Conservation (phyloP, 768 basidiomycete species). For the Tulasnella sp. region DNA sequence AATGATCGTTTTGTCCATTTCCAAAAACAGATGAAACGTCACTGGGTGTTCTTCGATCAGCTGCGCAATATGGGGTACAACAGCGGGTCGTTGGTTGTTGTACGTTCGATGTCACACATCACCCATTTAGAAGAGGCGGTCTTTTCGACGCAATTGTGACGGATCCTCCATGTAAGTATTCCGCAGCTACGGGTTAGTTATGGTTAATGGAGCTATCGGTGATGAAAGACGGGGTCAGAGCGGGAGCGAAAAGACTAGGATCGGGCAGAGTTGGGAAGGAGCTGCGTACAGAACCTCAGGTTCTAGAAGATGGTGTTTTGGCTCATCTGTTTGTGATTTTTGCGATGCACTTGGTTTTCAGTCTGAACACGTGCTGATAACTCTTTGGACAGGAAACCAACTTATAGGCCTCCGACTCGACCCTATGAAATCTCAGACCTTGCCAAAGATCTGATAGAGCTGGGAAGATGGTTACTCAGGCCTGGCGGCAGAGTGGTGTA, state of each 20-base stretch:
- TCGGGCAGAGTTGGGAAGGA: constrained; percentile 17
- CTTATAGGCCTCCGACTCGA: constrained; percentile 74
- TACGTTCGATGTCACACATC: constrained; percentile 84
- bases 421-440: constrained; percentile 87
- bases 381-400: constrained; percentile 1
- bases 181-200: background rate
- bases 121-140: constrained; percentile 80
- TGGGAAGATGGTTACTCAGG: constrained; percentile 72
- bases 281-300: constrained; percentile 22
- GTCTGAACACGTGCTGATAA: background rate
- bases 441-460: constrained; percentile 62
- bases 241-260: constrained; percentile 62
- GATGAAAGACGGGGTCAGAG: constrained; percentile 73
- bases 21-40: constrained; percentile 24
- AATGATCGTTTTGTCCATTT: background rate
- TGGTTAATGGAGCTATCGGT: background rate
- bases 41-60: constrained; percentile 69
- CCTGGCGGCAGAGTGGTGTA: constrained; percentile 85
- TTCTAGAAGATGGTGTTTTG: constrained; percentile 25
- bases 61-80: constrained; percentile 68
- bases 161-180: constrained; percentile 74
- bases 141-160: constrained; percentile 91
- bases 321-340: constrained; percentile 26
- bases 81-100: constrained; percentile 66
- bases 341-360: background rate